These are phyloP conservation scores for Bipolaris zeicola DNA, from an alignment of 2,329 filamentous ascomycete species.

Conservation along the genomic window DNA sequence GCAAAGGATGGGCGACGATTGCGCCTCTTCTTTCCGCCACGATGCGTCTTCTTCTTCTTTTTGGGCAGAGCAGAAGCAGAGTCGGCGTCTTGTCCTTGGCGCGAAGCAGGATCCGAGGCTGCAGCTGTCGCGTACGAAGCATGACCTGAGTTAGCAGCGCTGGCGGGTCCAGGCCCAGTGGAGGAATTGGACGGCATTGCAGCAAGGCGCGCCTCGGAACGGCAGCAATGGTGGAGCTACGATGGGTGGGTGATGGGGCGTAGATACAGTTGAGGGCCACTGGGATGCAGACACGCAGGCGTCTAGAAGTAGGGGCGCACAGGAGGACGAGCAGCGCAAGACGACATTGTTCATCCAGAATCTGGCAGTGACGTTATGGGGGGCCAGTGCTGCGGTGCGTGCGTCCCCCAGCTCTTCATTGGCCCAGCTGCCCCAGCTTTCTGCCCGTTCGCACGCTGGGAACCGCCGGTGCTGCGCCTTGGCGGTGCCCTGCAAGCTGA, in stretches of 20 bases:
- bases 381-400: conserved; percentile 6
- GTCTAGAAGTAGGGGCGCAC: conserved; percentile 1
- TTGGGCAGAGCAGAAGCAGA: conserved; percentile 23
- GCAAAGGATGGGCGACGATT: conserved; percentile 82
- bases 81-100: conserved; percentile 10
- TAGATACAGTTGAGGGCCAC: conserved; percentile 11
- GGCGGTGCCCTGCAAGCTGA: background rate
- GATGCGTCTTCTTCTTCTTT: conserved; percentile 77
- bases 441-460: conserved; percentile 12
- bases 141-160: conserved; percentile 16
- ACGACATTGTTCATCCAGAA: conserved; percentile 2
- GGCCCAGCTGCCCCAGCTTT: conserved; percentile 6
- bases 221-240: conserved; percentile 8
- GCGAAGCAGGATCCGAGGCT: conserved; percentile 14
- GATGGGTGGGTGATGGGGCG: background rate
- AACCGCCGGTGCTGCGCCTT: conserved; percentile 3
- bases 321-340: conserved; percentile 7
- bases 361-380: conserved; percentile 14
- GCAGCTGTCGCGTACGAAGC: conserved; percentile 25
- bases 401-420: background rate
- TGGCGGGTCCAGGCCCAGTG: conserved; percentile 13
- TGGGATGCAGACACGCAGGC: conserved; percentile 7
- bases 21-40: conserved; percentile 78
- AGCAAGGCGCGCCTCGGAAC: conserved; percentile 2
- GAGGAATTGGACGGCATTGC: conserved; percentile 27